Base-by-base conservation (phyloP, 345 rosid species). In the Limnanthes douglasii region DNA sequence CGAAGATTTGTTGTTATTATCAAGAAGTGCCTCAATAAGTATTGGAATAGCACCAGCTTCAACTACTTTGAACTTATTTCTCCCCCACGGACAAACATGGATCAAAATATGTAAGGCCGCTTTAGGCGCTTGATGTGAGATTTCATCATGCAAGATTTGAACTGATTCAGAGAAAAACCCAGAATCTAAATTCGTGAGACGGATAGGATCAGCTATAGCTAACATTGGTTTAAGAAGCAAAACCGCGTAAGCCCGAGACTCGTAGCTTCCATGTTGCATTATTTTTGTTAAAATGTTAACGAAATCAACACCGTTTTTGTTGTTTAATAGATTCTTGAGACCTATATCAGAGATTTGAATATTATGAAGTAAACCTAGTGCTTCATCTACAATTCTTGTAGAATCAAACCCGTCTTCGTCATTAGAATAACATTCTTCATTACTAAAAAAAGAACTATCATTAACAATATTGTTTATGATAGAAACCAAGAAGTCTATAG, bases 1-100 rank as follows among this genome's bases (percentile, higher is more conserved):
- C 5, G 69, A 47, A n/a, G n/a, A n/a, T n/a, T n/a, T n/a, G 33
- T 46, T 46, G 29, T 39, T 48, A 14, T 55, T 54, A 30, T 78
- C 92, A 5, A 86, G 74, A n/a, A 86, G 84, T 36, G 62, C 65
- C 53, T 78, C 84, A 8, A 72, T 51, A 17, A 81, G 43, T 18
- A 60, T 59, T 0, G 69, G 19, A 6, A 78, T 69, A 0, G 68
- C 63, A 0, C 86, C 69, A 9, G 84, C 78, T 31, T 72, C 69
- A 2, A 71, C 83, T 1, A 68, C 77, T 46, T 66, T 78, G 45
- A 70, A 33, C 46, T 76, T 51, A 72, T 86, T 86, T 36, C 84
- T 65, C 39, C 92, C 84, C 74, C 71, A 64, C 12, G 82, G 77
- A 46, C 70, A 62, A 5, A 59, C 6, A 11, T 28, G 52, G 27